Evolutionary conservation across 1,284 basidiomycete genomes (phyloP).

Genomic region (Tilletiaria anomala): DNA sequence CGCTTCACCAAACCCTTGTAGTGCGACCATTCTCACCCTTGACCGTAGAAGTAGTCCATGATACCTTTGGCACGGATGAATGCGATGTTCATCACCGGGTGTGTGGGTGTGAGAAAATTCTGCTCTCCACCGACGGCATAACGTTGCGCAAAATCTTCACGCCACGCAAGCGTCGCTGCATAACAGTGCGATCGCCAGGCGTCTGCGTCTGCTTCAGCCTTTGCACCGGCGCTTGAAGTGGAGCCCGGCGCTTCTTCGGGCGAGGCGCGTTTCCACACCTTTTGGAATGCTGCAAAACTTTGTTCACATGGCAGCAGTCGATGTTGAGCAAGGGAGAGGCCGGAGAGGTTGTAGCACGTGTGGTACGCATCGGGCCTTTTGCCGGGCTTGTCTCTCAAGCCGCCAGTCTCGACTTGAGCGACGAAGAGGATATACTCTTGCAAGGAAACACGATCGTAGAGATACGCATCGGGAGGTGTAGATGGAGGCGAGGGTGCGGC

Average conservation of each 20-base stretch:
- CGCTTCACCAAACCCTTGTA: too few relatives aligned
- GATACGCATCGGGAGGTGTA: too few relatives aligned
- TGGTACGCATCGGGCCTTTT: constrained; percentile 50
- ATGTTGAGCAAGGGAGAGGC: constrained; percentile 29
- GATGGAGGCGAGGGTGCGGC: too few relatives aligned
- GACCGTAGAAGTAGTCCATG: constrained; percentile 26
- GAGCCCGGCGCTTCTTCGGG: neutral
- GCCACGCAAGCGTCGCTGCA: constrained; percentile 15
- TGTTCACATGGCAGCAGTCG: constrained; percentile 27
- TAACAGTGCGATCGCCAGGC: constrained; percentile 2
- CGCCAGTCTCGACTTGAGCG: constrained; percentile 61
- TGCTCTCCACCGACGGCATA: constrained; percentile 5
- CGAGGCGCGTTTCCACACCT: neutral
- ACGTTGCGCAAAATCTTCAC: constrained; percentile 7
- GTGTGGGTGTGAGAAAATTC: constrained; percentile 18
- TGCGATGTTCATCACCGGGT: constrained; percentile 28
- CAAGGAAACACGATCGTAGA: constrained; percentile 48
- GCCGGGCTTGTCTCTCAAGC: constrained; percentile 83
- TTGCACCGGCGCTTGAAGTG: constrained; percentile 2
- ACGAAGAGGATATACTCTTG: constrained; percentile 78
- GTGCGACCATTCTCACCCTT: constrained; percentile 2
- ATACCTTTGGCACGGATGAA: constrained; percentile 18
- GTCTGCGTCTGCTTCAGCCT: neutral
- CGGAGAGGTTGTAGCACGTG: constrained; percentile 38
- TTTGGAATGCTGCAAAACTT: neutral